phyloP scores from a whole-genome alignment of 805 yeast species.

The Spathaspora gorwiae region DNA sequence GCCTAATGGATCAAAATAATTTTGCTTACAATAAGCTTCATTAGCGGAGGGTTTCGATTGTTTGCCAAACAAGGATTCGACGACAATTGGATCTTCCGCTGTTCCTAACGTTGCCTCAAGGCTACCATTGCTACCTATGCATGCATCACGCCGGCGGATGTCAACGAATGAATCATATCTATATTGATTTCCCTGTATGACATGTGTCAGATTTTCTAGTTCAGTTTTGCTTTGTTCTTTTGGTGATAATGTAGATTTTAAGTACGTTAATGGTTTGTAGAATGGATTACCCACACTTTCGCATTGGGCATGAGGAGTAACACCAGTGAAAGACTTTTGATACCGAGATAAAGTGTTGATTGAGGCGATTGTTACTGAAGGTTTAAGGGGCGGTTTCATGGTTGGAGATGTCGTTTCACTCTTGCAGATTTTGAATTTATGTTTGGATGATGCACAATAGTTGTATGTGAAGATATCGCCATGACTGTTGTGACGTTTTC shows the following conservation, averaged over 20 bases:
- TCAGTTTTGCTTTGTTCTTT: too few species aligned
- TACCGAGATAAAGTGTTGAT: conserved; percentile 3
- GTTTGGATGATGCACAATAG: background rate
- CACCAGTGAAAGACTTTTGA: background rate
- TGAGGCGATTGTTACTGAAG: conserved; percentile 4
- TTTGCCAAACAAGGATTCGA: conserved; percentile 1
- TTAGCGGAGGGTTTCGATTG: background rate
- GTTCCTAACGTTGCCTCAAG: background rate
- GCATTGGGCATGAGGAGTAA: background rate
- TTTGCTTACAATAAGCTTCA: background rate
- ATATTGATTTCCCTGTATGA: too few species aligned
- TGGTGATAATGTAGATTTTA: too few species aligned
- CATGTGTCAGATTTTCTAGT: too few species aligned
- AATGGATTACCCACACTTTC: conserved; percentile 13
- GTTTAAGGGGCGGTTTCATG: conserved; percentile 5
- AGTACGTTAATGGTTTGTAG: conserved; percentile 9
- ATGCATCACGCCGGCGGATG: too few species aligned
- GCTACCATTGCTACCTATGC: too few species aligned
- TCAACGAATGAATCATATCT: too few species aligned
- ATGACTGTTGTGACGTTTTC: conserved; percentile 3
- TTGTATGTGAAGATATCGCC: conserved; percentile 7
- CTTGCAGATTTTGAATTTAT: conserved; percentile 4
- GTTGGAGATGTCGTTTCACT: conserved; percentile 3
- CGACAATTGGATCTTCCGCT: background rate
- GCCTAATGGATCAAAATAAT: conserved; percentile 5